Conservation (phyloP, 148 eudicot genomes). For the Diospyros kaki region DNA sequence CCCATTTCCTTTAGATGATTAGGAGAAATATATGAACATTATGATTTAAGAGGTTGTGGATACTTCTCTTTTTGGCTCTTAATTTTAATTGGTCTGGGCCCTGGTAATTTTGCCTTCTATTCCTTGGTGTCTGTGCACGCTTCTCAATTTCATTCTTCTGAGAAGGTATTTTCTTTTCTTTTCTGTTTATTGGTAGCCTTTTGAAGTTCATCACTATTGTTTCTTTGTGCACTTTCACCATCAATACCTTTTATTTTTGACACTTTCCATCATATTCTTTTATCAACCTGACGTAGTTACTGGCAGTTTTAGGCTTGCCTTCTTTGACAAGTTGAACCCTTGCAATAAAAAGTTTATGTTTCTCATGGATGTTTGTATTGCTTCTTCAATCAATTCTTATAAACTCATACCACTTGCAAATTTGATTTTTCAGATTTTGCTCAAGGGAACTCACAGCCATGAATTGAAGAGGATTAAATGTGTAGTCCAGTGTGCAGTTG, state of each 20-base stretch:
- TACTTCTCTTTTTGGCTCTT: not conserved
- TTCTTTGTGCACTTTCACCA: not conserved
- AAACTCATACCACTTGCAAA: not conserved
- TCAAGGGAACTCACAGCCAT: constrained; percentile 75
- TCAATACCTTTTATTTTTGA: not conserved
- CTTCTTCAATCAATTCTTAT: constrained; percentile 1
- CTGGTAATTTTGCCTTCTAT: not conserved
- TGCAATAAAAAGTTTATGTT: not conserved
- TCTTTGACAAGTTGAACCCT: not conserved
- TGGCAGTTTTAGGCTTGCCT: not conserved
- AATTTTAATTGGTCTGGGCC: not conserved
- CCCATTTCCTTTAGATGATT: not conserved
- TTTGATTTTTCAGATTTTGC: constrained; percentile 61
- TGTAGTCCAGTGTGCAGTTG: constrained; percentile 85
- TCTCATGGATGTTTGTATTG: not conserved
- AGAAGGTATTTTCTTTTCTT: not conserved
- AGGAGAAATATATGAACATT: not conserved
- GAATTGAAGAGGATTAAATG: constrained; percentile 85
- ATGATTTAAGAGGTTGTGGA: not conserved
- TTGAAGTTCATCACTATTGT: not conserved
- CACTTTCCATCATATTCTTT: too few species aligned
- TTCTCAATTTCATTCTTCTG: not conserved
- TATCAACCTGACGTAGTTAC: not conserved
- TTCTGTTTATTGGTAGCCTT: not conserved
- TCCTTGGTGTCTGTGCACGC: not conserved